Conservation (phyloP, 192 early-diverging fungal genomes). For the Mortierella claussenii region DNA sequence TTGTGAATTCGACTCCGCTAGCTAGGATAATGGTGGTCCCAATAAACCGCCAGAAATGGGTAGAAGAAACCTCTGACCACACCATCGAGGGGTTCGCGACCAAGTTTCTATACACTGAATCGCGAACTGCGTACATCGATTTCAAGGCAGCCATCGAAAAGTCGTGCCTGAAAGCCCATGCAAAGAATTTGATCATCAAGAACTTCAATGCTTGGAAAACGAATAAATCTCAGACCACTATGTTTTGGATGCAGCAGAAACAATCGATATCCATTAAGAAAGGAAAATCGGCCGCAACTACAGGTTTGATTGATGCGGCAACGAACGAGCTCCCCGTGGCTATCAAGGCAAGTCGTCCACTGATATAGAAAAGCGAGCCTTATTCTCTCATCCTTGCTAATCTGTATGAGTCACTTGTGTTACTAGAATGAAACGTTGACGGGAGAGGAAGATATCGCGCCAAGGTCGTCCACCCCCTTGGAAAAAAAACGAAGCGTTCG, state of each 20-base stretch:
- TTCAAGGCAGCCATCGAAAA: constrained; percentile 14
- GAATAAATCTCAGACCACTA: constrained; percentile 14
- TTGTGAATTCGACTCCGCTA: constrained; percentile 9
- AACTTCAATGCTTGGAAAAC: constrained; percentile 15
- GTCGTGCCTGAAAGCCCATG: constrained; percentile 12
- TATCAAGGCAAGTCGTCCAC: constrained; percentile 15
- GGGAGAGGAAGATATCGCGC: constrained; percentile 10
- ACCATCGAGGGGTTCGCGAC: constrained; percentile 23
- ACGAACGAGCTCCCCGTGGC: constrained; percentile 11
- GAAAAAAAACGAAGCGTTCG: constrained; percentile 9
- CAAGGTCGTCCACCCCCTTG: constrained; percentile 10
- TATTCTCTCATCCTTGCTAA: constrained; percentile 24
- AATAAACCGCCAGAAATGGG: constrained; percentile 17
- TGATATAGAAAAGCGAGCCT: constrained; percentile 4
- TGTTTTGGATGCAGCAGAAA: constrained; percentile 22
- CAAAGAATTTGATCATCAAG: constrained; percentile 16
- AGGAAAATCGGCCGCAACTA: constrained; percentile 21
- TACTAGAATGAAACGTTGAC: constrained; percentile 23
- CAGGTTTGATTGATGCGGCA: constrained; percentile 20
- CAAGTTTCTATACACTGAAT: constrained; percentile 9
- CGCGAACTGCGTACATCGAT: constrained; percentile 11
- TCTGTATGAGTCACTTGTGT: constrained; percentile 17
- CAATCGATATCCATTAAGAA: constrained; percentile 17
- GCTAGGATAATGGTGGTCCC: constrained; percentile 16
- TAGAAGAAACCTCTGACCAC: constrained; percentile 4